These are phyloP conservation scores for Polygonum aviculare DNA, from an alignment of 148 eudicot genomes.

Conservation along the genomic window DNA sequence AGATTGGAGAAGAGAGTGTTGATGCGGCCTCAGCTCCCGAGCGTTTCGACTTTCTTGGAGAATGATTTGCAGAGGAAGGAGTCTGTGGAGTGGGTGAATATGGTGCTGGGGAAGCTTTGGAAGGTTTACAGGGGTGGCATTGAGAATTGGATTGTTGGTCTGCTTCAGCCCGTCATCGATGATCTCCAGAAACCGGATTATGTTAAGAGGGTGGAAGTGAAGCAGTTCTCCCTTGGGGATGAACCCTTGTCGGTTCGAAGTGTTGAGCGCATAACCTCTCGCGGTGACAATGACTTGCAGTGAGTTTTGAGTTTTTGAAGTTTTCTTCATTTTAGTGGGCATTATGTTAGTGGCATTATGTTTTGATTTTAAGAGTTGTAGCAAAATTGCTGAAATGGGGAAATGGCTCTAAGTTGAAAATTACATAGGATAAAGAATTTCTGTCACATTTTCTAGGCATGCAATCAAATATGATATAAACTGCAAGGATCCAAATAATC, in stretches of 20 bases:
- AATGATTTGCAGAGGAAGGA: constrained; percentile 95
- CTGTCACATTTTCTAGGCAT: not conserved
- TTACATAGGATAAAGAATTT: not conserved
- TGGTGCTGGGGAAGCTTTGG: constrained; percentile 97
- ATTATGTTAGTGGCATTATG: not conserved
- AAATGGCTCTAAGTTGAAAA: not conserved
- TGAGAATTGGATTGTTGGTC: constrained; percentile 89
- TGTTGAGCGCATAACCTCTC: constrained; percentile 91
- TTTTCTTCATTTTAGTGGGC: not conserved
- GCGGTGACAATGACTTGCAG: constrained; percentile 89
- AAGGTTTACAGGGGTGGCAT: constrained; percentile 76
- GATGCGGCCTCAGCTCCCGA: constrained; percentile 65
- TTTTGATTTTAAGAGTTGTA: not conserved
- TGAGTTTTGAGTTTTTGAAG: constrained; percentile 31
- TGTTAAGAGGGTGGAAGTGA: constrained; percentile 86
- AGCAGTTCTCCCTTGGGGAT: constrained; percentile 91
- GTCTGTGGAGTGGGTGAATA: constrained; percentile 98
- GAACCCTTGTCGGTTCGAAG: constrained; percentile 93
- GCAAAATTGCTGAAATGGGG: not conserved
- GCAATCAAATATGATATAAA: not conserved
- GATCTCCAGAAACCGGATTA: constrained; percentile 83
- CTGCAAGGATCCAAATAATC: not conserved
- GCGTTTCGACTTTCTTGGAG: constrained; percentile 64
- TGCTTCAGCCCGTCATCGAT: constrained; percentile 92
- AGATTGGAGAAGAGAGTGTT: constrained; percentile 27